phyloP scores from a whole-genome alignment of 257 asterid species.

The Jacaranda copaia region DNA sequence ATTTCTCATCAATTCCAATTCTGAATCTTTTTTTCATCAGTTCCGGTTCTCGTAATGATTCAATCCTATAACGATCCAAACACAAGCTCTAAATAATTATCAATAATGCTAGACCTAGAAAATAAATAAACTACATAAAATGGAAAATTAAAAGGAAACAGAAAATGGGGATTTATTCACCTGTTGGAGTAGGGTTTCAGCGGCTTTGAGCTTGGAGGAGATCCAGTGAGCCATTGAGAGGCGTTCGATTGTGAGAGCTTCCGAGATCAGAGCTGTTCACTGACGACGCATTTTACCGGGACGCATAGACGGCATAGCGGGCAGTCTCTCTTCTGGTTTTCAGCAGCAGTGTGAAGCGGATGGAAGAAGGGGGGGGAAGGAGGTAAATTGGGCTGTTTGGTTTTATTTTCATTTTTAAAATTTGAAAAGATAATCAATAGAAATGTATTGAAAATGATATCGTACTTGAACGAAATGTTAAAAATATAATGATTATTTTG shows the following conservation, averaged over 20 bases:
- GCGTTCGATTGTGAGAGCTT: slow-evolving; percentile 37
- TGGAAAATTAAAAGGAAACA: slow-evolving; percentile 15
- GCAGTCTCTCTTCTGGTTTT: slow-evolving; percentile 10
- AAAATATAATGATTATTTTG: too few species aligned
- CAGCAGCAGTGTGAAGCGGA: slow-evolving; percentile 27
- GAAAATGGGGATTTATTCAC: slow-evolving; percentile 42
- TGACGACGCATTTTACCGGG: slow-evolving; percentile 41
- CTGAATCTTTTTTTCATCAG: neutral
- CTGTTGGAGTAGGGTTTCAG: slow-evolving; percentile 95
- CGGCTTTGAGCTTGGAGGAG: slow-evolving; percentile 97
- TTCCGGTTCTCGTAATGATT: slow-evolving; percentile 11
- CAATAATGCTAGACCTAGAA: neutral
- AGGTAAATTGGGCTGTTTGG: neutral
- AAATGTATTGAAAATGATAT: too few species aligned
- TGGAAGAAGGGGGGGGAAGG: slow-evolving; percentile 17
- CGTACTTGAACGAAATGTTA: too few species aligned
- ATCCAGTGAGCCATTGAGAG: slow-evolving; percentile 90
- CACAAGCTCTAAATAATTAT: neutral
- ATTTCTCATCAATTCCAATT: neutral
- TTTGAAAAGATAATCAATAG: too few species aligned
- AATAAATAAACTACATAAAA: neutral
- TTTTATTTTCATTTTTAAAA: too few species aligned
- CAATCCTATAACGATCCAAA: slow-evolving; percentile 12
- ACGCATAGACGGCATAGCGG: neutral
- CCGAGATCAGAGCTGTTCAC: slow-evolving; percentile 28